These are phyloP conservation scores for Chaetomium globosum DNA, from an alignment of 2,329 filamentous ascomycete species.

Conservation along the genomic window DNA sequence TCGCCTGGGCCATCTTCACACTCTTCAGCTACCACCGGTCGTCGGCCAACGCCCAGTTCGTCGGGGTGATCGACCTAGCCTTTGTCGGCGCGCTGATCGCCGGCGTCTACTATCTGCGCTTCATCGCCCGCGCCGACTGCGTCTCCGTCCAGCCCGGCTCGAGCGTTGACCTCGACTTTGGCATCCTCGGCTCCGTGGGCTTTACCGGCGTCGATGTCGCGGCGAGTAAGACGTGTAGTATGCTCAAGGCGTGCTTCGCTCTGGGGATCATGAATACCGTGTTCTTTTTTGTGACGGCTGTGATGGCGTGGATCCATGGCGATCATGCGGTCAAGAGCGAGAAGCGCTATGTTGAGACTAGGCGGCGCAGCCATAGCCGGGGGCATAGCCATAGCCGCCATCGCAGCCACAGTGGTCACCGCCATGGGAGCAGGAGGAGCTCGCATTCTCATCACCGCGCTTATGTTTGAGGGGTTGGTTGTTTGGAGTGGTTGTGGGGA, in stretches of 20 bases:
- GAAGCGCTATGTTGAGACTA: conserved; percentile 50
- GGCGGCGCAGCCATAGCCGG: conserved; percentile 14
- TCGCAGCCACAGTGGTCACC: conserved; percentile 44
- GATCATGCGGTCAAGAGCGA: conserved; percentile 51
- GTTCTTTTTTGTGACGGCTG: conserved; percentile 75
- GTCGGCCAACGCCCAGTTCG: conserved; percentile 61
- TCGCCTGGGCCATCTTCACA: conserved; percentile 66
- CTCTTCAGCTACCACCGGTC: conserved; percentile 69
- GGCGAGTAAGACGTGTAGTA: conserved; percentile 77
- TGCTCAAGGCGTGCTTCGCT: conserved; percentile 89
- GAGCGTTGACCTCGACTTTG: conserved; percentile 62
- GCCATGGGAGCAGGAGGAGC: conserved; percentile 42
- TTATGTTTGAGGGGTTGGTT: conserved; percentile 48
- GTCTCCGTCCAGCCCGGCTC: conserved; percentile 58
- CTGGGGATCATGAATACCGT: conserved; percentile 86
- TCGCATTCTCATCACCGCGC: conserved; percentile 56
- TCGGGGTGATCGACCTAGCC: conserved; percentile 61
- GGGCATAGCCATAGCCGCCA: conserved; percentile 5
- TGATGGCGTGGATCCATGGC: conserved; percentile 67
- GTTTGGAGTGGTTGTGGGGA: background rate
- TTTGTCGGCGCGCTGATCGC: conserved; percentile 68
- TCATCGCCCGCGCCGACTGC: conserved; percentile 68
- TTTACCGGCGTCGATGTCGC: conserved; percentile 56
- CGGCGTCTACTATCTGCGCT: conserved; percentile 61
- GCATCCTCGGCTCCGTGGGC: conserved; percentile 61